A percentile compares a stretch with the other conserved stretches of the same genome.
phyloP scores from a whole-genome alignment of 148 eudicot genomes.

The Cornus kousa region DNA sequence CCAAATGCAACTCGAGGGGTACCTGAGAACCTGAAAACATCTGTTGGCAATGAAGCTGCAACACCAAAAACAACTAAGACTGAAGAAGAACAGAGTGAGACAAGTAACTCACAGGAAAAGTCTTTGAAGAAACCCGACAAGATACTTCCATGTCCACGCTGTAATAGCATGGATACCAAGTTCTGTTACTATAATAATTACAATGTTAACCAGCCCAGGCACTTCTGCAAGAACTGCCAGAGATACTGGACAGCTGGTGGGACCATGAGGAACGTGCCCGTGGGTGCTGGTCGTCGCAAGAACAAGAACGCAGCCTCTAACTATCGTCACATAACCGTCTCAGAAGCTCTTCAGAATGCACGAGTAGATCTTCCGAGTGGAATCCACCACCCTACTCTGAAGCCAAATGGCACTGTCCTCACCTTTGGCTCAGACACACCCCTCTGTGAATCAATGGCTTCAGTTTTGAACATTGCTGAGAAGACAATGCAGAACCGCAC shows the following conservation, averaged over 20 bases:
- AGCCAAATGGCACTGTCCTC: slow-evolving; percentile 37
- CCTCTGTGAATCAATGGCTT: slow-evolving; percentile 38
- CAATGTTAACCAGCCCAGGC: slow-evolving; percentile 50
- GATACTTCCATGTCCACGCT: slow-evolving; percentile 57
- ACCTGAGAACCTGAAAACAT: slow-evolving; percentile 17
- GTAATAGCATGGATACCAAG: slow-evolving; percentile 58
- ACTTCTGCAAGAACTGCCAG: slow-evolving; percentile 55
- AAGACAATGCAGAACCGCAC: slow-evolving; percentile 14
- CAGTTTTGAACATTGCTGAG: slow-evolving; percentile 25
- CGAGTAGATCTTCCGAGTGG: slow-evolving; percentile 25
- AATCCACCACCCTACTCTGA: slow-evolving; percentile 23
- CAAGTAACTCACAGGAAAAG: slow-evolving; percentile 21
- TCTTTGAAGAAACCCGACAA: slow-evolving; percentile 53
- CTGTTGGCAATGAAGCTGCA: slow-evolving; percentile 11
- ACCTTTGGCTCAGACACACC: slow-evolving; percentile 33
- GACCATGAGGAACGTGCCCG: slow-evolving; percentile 57
- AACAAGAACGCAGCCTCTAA: slow-evolving; percentile 33
- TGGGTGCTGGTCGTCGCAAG: slow-evolving; percentile 56
- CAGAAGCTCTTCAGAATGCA: slow-evolving; percentile 30
- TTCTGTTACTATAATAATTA: slow-evolving; percentile 60
- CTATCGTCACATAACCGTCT: slow-evolving; percentile 25
- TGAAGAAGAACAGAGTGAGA: slow-evolving; percentile 29
- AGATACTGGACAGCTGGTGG: slow-evolving; percentile 63
- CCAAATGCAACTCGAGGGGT: background rate
- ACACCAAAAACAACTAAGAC: slow-evolving; percentile 14